Evolutionary conservation across 495 filamentous ascomycete genomes (phyloP).

Genomic region (Daldinia childiae): DNA sequence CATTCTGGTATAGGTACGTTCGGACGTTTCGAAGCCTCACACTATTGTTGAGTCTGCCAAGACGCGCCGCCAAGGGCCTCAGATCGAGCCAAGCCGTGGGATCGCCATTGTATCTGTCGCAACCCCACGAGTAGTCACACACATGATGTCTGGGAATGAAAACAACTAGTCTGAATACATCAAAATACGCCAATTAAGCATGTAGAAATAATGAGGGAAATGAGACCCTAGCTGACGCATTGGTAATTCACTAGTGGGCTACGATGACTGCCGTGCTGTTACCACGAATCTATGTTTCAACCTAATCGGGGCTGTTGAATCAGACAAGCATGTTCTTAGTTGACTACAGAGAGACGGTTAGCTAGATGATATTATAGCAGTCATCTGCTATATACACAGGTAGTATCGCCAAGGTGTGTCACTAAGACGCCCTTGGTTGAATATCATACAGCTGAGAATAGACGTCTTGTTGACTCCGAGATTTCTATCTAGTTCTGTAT

Average conservation of each 20-base stretch:
- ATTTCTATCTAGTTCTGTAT: not conserved
- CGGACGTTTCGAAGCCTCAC: too few species aligned
- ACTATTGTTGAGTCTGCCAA: constrained; percentile 26
- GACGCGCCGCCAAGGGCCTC: constrained; percentile 36
- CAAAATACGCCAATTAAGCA: not conserved
- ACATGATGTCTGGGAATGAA: constrained; percentile 15
- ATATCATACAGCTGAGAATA: not conserved
- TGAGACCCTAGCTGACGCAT: constrained; percentile 4
- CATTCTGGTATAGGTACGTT: too few species aligned
- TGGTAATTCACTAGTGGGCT: not conserved
- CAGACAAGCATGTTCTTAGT: constrained; percentile 1
- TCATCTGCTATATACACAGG: not conserved
- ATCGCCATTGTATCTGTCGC: constrained; percentile 34
- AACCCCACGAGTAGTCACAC: constrained; percentile 23
- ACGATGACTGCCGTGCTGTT: constrained; percentile 12
- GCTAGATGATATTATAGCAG: constrained; percentile 12
- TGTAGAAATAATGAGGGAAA: not conserved
- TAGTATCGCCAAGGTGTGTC: not conserved
- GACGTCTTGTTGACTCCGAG: too few species aligned
- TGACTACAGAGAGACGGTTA: not conserved
- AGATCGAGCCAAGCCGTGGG: constrained; percentile 40
- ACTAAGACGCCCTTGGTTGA: not conserved
- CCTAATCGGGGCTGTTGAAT: constrained; percentile 16
- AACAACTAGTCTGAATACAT: not conserved
- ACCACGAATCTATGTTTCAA: constrained; percentile 27